These are phyloP conservation scores for Stagonosporopsis chrysanthemi DNA, from an alignment of 2,329 filamentous ascomycete genomes.

Conservation along the genomic window DNA sequence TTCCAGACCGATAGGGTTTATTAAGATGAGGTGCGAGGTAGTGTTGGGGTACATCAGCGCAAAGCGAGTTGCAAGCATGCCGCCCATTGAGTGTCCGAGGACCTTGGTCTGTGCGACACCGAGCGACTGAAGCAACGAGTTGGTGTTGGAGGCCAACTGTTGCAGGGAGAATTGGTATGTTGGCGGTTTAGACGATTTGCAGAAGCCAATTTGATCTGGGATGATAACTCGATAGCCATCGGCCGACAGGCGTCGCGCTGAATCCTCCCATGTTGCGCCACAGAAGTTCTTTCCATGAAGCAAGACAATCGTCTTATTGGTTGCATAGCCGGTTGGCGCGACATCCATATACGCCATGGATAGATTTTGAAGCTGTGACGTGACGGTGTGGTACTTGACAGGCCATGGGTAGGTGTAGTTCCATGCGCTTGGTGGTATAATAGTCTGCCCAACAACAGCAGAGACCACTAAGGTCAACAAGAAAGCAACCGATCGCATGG, in stretches of 20 bases:
- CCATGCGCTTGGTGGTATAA: constrained; percentile 28
- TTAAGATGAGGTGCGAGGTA: constrained; percentile 56
- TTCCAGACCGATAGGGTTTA: constrained; percentile 63
- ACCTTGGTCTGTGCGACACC: constrained; percentile 56
- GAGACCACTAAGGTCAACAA: constrained; percentile 15
- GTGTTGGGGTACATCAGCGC: constrained; percentile 59
- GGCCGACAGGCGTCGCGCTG: constrained; percentile 53
- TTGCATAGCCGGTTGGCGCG: constrained; percentile 47
- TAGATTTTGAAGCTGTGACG: constrained; percentile 57
- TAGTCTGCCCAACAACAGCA: constrained; percentile 11
- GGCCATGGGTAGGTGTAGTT: constrained; percentile 61
- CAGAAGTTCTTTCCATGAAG: constrained; percentile 67
- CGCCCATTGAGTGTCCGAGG: constrained; percentile 64
- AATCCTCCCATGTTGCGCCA: constrained; percentile 60
- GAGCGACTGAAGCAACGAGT: constrained; percentile 56
- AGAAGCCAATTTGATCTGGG: constrained; percentile 65
- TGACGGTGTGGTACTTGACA: constrained; percentile 56
- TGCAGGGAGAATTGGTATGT: constrained; percentile 62
- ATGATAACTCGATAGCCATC: constrained; percentile 62
- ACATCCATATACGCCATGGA: constrained; percentile 67
- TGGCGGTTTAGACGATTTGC: constrained; percentile 62
- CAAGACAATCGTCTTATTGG: constrained; percentile 55
- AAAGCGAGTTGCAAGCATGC: constrained; percentile 62
- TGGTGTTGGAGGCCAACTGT: constrained; percentile 61
- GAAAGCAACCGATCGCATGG: constrained; percentile 14